Conservation (phyloP, 2,329 filamentous ascomycete genomes). For the Pseudogymnoascus sp. region DNA sequence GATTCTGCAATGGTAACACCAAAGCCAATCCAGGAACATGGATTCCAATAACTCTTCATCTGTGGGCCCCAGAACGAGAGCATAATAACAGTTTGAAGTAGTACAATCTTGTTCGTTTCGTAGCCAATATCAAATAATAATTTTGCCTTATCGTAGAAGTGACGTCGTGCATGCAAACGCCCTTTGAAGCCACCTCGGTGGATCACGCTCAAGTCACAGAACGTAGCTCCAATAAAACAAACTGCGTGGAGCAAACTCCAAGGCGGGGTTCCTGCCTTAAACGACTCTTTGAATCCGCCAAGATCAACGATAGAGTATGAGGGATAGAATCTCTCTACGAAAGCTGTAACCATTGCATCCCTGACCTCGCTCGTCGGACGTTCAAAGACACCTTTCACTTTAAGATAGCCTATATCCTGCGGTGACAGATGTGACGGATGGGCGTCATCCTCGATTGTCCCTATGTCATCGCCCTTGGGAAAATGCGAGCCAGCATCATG, state of each 20-base stretch:
- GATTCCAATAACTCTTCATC: slow-evolving; percentile 13
- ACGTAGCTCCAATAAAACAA: slow-evolving; percentile 15
- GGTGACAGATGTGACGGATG: slow-evolving; percentile 14
- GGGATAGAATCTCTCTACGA: slow-evolving; percentile 14
- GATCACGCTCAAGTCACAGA: slow-evolving; percentile 15
- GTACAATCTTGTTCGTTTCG: slow-evolving; percentile 15
- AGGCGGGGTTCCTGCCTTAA: slow-evolving; percentile 13
- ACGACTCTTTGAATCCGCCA: slow-evolving; percentile 10
- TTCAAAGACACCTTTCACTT: slow-evolving; percentile 15
- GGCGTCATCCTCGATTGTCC: slow-evolving; percentile 7
- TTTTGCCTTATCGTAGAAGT: slow-evolving; percentile 16
- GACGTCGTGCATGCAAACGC: slow-evolving; percentile 14
- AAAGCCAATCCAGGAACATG: slow-evolving; percentile 12
- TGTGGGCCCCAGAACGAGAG: slow-evolving; percentile 15
- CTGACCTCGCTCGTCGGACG: slow-evolving; percentile 8
- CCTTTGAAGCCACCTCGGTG: slow-evolving; percentile 16
- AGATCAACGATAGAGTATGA: slow-evolving; percentile 15
- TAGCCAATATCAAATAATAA: slow-evolving; percentile 15
- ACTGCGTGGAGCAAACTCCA: slow-evolving; percentile 15
- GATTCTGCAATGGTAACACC: slow-evolving; percentile 16
- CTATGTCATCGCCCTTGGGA: not conserved
- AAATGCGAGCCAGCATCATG: slow-evolving; percentile 9
- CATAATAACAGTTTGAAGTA: slow-evolving; percentile 15
- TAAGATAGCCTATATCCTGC: slow-evolving; percentile 14
- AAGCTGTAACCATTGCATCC: slow-evolving; percentile 12